phyloP scores from a whole-genome alignment of 2,329 filamentous ascomycete genomes.

The Neophaeococcomyces mojaviensis region DNA sequence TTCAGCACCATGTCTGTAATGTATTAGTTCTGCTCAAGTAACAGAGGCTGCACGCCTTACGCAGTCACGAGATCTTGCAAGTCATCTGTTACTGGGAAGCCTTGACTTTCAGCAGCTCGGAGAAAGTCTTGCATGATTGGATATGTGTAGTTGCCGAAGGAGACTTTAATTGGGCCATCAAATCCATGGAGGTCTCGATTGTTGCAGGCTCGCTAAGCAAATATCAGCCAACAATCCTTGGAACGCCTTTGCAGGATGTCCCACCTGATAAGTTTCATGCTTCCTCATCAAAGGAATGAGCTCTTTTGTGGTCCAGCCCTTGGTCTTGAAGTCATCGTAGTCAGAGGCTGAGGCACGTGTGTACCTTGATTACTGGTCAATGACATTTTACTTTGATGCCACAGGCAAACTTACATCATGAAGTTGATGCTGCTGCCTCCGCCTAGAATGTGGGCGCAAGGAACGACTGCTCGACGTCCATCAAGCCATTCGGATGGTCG shows the following conservation, averaged over 20 bases:
- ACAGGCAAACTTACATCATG: conserved; percentile 45
- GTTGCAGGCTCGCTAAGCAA: conserved; percentile 42
- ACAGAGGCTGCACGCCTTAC: conserved; percentile 19
- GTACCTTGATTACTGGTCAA: conserved; percentile 51
- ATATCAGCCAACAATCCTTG: too few relatives aligned
- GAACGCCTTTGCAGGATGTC: not conserved
- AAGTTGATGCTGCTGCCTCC: conserved; percentile 71
- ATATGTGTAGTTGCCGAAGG: conserved; percentile 73
- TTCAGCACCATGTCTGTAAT: conserved; percentile 56
- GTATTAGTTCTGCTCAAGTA: not conserved
- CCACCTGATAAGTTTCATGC: conserved; percentile 65
- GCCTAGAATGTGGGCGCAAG: conserved; percentile 64
- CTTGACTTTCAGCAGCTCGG: conserved; percentile 63
- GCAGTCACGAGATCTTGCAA: conserved; percentile 57
- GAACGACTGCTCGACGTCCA: conserved; percentile 66
- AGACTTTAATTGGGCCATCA: conserved; percentile 74
- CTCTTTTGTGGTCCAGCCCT: conserved; percentile 72
- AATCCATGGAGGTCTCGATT: conserved; percentile 63
- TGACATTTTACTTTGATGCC: not conserved
- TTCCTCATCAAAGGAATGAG: conserved; percentile 71
- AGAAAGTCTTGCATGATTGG: conserved; percentile 77
- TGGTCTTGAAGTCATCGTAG: conserved; percentile 65
- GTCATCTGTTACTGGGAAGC: conserved; percentile 68
- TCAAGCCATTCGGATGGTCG: conserved; percentile 64
- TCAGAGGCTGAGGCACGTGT: conserved; percentile 64